These are phyloP conservation scores for Flaveria sonorensis DNA, from an alignment of 129 eudicot species.

Conservation along the genomic window DNA sequence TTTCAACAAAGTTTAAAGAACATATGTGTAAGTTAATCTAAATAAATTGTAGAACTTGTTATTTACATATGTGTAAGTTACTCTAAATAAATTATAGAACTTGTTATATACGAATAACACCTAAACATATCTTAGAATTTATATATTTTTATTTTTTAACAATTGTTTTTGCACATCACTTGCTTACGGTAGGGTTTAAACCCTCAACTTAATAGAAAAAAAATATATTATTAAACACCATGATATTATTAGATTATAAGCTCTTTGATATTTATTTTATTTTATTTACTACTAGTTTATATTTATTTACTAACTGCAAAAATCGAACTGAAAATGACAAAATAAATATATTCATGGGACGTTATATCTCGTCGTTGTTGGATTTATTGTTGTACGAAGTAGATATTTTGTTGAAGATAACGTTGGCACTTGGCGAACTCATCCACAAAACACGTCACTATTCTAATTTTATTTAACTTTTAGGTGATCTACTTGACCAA, in stretches of 20 bases:
- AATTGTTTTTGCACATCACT: too few species aligned
- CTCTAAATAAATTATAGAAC: not conserved
- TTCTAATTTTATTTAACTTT: not conserved
- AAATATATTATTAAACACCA: too few species aligned
- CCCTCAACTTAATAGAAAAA: too few species aligned
- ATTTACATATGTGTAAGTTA: too few species aligned
- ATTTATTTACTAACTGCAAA: not conserved
- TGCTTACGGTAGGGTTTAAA: too few species aligned
- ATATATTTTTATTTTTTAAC: too few species aligned
- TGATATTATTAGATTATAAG: too few species aligned
- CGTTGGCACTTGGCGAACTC: slow-evolving; percentile 31
- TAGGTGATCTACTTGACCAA: not conserved
- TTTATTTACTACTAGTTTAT: not conserved
- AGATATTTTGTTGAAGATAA: slow-evolving; percentile 26
- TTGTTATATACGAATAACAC: not conserved
- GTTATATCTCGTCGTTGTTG: not conserved
- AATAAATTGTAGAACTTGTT: not conserved
- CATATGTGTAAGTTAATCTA: too few species aligned
- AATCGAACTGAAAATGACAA: slow-evolving; percentile 5
- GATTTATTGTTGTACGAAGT: not conserved
- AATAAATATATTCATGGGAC: not conserved
- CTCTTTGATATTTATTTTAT: not conserved
- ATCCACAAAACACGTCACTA: slow-evolving; percentile 31
- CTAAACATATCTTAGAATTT: too few species aligned
- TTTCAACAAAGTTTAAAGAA: too few species aligned